These are phyloP conservation scores for Fusarium nygamai DNA, from an alignment of 2,329 filamentous ascomycete genomes.

Conservation along the genomic window DNA sequence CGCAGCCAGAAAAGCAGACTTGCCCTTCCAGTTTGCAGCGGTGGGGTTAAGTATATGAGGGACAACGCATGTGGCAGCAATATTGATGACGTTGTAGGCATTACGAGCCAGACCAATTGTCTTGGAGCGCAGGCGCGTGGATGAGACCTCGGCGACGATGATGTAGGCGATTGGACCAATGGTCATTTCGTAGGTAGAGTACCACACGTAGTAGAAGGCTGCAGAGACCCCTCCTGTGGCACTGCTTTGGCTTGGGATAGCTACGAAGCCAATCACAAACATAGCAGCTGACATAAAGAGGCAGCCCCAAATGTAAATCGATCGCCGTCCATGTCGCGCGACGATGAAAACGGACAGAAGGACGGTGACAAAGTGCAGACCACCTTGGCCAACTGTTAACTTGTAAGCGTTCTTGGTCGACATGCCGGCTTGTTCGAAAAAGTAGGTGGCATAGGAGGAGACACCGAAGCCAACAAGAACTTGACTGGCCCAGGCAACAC, in stretches of 20 bases:
- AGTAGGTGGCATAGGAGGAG: background rate
- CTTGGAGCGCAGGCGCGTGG: slow-evolving; percentile 1
- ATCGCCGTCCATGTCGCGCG: background rate
- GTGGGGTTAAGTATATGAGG: slow-evolving; percentile 16
- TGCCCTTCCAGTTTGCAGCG: slow-evolving; percentile 3
- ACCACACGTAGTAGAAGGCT: background rate
- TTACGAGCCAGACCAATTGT: slow-evolving; percentile 14
- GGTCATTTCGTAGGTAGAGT: background rate
- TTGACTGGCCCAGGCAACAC: slow-evolving; percentile 45
- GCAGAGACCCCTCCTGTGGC: background rate
- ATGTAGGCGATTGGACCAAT: background rate
- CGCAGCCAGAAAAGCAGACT: slow-evolving; percentile 5
- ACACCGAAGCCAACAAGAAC: background rate
- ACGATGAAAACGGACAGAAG: background rate
- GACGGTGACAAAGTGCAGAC: background rate
- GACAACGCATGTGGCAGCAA: slow-evolving; percentile 1
- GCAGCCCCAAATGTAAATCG: background rate
- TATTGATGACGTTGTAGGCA: slow-evolving; percentile 10
- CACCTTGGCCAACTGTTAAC: background rate
- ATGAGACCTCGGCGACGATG: slow-evolving; percentile 8
- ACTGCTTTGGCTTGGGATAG: background rate
- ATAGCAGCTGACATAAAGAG: background rate
- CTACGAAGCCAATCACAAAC: background rate
- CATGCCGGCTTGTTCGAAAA: background rate
- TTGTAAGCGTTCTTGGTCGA: background rate